Evolutionary conservation across 2,329 filamentous ascomycete species (phyloP).

Genomic region (Paecilomyces sp.): DNA sequence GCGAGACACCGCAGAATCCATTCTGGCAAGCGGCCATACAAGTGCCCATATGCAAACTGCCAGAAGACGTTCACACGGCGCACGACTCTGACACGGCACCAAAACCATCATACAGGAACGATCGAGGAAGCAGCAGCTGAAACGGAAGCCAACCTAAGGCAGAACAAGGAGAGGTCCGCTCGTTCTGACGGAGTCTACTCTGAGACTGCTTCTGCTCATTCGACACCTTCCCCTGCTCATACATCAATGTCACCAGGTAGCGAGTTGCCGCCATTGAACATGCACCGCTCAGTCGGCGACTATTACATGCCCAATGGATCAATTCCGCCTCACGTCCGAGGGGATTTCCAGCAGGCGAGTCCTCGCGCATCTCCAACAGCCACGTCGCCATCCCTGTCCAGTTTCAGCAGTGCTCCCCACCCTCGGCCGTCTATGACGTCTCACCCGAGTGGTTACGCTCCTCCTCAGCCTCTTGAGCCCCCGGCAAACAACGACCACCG

Average conservation of each 20-base stretch:
- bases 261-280: conserved; percentile 63
- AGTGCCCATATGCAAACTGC: conserved; percentile 94
- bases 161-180: conserved; percentile 32
- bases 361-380: conserved; percentile 57
- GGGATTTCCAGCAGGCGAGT: conserved; percentile 64
- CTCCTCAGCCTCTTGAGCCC: conserved; percentile 74
- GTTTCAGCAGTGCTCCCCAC: conserved; percentile 46
- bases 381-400: conserved; percentile 58
- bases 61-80: conserved; percentile 97
- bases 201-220: conserved; percentile 37
- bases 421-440: conserved; percentile 63
- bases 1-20: conserved; percentile 92
- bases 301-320: conserved; percentile 75
- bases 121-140: conserved; percentile 88
- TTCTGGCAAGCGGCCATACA: conserved; percentile 91
- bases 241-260: conserved; percentile 69
- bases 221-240: conserved; percentile 77
- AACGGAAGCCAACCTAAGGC: conserved; percentile 75
- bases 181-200: conserved; percentile 35
- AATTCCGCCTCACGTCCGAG: conserved; percentile 74
- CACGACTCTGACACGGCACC: conserved; percentile 89
- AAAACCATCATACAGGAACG: conserved; percentile 91
- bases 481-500: conserved; percentile 72
- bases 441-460: conserved; percentile 76
- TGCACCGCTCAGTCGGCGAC: conserved; percentile 62